Evolutionary conservation across 2,329 filamentous ascomycete genomes (phyloP), one percentile per base, ranked within the genome.

Genomic region (Colletotrichum liriopes): DNA sequence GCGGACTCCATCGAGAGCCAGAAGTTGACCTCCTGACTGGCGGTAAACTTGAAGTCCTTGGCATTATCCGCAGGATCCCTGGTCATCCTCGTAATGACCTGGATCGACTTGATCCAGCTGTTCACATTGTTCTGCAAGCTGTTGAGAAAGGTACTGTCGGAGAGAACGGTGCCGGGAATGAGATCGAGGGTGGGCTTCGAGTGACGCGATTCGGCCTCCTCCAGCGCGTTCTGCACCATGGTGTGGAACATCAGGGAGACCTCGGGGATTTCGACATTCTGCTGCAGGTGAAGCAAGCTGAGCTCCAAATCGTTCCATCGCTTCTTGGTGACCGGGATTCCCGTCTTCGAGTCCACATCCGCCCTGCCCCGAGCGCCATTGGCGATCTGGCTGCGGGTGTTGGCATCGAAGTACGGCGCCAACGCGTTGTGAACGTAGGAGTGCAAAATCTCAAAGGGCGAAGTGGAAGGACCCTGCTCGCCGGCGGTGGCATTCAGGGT

Each of bases 91-190:
- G 96, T 99, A 77, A 98, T 97, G 59, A 93, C 93, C 81, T 98
- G 96, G 75, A 99, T 99, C 14, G 96, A 97, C 84, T 97, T 97
- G 84, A 99, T 99, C 96, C 96, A 99, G 74, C 93, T 92, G 81
- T 98, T 99, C 73, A 98, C 96, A 60, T 93, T 96, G 62, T 94
- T 93, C 81, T 98, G 96, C 47, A 99, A 87, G 77, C 93, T 95
- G 83, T 99, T 99, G 78, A 98, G 92, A 76, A 99, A 97, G 14
- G 91, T 91, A 78, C 94, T 98, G 82, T 98, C 96, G 71, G 94
- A 92, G 43, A 98, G 86, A n/a, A 97, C 88, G 14, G 89, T 84
- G 11, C 89, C 78, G 2, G 94, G 93, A 58, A 99, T 93, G 73
- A 94, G 84, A 54, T 98, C 94, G 54, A 95, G 90, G 0, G 92